Evolutionary conservation across 192 early-diverging fungal species (phyloP), one percentile per base, ranked within the genome.

Genomic region (Gryganskiella cystojenkinii): DNA sequence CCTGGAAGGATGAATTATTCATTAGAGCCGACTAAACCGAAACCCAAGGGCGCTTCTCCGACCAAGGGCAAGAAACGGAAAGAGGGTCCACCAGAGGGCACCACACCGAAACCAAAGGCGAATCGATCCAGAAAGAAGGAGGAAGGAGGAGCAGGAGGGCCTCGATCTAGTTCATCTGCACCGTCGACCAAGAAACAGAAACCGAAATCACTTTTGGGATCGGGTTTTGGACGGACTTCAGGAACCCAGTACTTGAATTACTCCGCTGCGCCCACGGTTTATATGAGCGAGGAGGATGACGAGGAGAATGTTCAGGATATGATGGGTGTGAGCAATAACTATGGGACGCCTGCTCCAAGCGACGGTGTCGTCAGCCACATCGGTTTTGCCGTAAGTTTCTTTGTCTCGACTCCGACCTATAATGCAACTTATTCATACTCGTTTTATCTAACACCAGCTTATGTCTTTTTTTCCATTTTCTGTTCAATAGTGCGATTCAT

Each of bases 1-100:
- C 90, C 92, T 25, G 92, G 90, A 27, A 58, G 87, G 6, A 87
- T 84, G 35, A 87, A 86, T 24, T 85, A 88, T 63, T 86, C 89
- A 7, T 66, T 78, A 2, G 74, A 78, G 56, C 54, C 74, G 1
- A 57, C 65, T 13, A 78, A 78, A 43, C 34, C 74, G 6, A 69
- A 64, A 22, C 8, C 25, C 44, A 67, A 67, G 11, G 61, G 55
- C 15, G 61, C 49, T 56, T 25, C 46, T 30, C 37, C 55, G 46
- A 49, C 67, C 56, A 68, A 64, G 50, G 60, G 64, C 1, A 78
- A 78, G 49, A 61, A 63, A 53, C 54, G 71, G 57, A 70, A 64
- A 49, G 56, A 70, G 58, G 71, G 27, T 34, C 61, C 60, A 33
- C 55, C 28, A 49, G 65, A 73, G 58, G 46, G 34, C 0, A 22